These are phyloP conservation scores for Macadamia tetraphylla DNA, from an alignment of 164 flowering plant genomes.

Conservation along the genomic window DNA sequence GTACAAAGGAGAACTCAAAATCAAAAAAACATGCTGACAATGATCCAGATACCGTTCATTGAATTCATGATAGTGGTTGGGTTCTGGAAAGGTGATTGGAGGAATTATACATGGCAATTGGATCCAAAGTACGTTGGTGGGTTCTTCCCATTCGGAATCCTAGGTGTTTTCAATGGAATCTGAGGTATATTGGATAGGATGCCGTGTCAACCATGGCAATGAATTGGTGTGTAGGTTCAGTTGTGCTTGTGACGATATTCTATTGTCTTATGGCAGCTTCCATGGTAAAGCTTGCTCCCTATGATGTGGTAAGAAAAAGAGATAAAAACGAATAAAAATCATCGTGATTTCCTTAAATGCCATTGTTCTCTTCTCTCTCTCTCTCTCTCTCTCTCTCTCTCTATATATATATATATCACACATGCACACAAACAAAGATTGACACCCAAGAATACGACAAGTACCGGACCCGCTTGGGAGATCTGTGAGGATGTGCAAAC, in stretches of 20 bases:
- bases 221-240: slow-evolving; percentile 76
- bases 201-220: slow-evolving; percentile 94
- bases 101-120: slow-evolving; percentile 36
- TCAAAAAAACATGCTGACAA: slow-evolving; percentile 71
- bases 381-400: no score
- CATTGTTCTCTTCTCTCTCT: no score
- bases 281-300: slow-evolving; percentile 68
- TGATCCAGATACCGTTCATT: slow-evolving; percentile 68
- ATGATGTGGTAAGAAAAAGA: slow-evolving; percentile 47
- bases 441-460: no score
- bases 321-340: no score
- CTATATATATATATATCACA: no score
- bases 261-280: slow-evolving; percentile 90
- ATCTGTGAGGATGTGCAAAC: no score
- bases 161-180: slow-evolving; percentile 65
- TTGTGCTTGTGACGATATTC: slow-evolving; percentile 53
- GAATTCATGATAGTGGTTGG: slow-evolving; percentile 64
- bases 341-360: no score
- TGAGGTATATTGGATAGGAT: slow-evolving; percentile 84
- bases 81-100: slow-evolving; percentile 48
- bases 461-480: no score
- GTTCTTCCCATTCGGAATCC: slow-evolving; percentile 51
- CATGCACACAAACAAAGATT: no score
- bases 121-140: slow-evolving; percentile 21
- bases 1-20: slow-evolving; percentile 84